phyloP scores from a whole-genome alignment of 208 protist genomes.

The Trypanosoma theileri region DNA sequence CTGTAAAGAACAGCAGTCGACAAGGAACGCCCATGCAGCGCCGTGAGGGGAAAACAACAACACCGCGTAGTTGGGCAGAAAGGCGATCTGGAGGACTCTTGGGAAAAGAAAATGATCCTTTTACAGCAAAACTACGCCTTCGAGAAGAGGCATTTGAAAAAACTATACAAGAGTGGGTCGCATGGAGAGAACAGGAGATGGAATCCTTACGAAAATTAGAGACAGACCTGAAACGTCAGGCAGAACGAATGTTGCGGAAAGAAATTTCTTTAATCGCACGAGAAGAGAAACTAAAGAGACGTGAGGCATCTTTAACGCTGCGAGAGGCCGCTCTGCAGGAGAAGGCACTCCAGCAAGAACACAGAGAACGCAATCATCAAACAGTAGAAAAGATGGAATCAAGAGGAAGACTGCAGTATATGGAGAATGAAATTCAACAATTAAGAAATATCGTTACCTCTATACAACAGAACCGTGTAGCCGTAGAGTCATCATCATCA shows the following conservation, averaged over 20 bases:
- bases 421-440: conserved; percentile 1
- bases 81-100: background rate
- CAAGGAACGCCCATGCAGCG: no score
- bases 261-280: background rate
- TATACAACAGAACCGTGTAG: background rate
- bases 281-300: background rate
- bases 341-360: background rate
- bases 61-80: background rate
- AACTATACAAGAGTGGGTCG: conserved; percentile 5
- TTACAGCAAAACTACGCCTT: background rate
- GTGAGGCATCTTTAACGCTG: background rate
- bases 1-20: no score
- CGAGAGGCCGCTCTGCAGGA: background rate
- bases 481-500: background rate
- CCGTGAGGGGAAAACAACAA: background rate
- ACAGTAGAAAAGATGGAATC: background rate
- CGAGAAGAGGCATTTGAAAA: conserved; percentile 1
- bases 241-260: background rate
- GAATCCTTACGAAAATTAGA: background rate
- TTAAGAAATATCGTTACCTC: background rate
- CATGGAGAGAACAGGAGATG: conserved; percentile 7
- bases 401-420: background rate
- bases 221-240: background rate
- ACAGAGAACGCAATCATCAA: background rate
- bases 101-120: background rate